A percentile compares a stretch with the other conserved stretches of the same genome.
Evolutionary conservation across 176 grass and related monocot genomes (phyloP).

Genomic region (Luzula sylvatica): DNA sequence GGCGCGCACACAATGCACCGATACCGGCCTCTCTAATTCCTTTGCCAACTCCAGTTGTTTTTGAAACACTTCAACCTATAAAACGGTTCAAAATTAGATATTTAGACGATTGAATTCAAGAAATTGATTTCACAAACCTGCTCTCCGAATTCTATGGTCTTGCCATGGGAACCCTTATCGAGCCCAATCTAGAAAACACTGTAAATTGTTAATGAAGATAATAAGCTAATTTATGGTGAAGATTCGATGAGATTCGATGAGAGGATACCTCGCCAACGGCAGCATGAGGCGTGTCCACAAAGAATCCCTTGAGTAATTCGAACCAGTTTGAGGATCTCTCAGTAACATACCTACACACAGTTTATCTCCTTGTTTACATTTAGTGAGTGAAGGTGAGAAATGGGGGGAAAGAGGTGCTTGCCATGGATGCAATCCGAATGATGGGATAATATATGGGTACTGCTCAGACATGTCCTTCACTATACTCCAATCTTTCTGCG

Average conservation of each 20-base stretch:
- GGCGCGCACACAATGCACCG: constrained; percentile 76
- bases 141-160: constrained; percentile 51
- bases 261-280: constrained; percentile 66
- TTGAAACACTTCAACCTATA: constrained; percentile 62
- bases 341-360: constrained; percentile 38
- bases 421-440: constrained; percentile 82
- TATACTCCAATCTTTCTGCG: constrained; percentile 61
- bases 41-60: constrained; percentile 77
- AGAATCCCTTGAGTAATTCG: constrained; percentile 42
- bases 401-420: constrained; percentile 4
- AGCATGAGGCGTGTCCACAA: constrained; percentile 39
- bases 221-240: neutral
- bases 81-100: constrained; percentile 2
- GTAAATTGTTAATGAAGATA: neutral
- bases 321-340: constrained; percentile 78
- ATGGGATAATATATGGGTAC: constrained; percentile 59
- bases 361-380: neutral
- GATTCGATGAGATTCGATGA: neutral
- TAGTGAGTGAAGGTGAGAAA: neutral
- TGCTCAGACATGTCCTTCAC: constrained; percentile 74
- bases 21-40: constrained; percentile 69
- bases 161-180: constrained; percentile 79
- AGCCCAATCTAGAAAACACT: constrained; percentile 53
- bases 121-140: constrained; percentile 41
- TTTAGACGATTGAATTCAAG: constrained; percentile 12